Percentiles rank a stretch among this genome's conserved stretches.
Evolutionary conservation across 805 yeast genomes (phyloP).

Genomic region (Sugiyamaella valdiviana): DNA sequence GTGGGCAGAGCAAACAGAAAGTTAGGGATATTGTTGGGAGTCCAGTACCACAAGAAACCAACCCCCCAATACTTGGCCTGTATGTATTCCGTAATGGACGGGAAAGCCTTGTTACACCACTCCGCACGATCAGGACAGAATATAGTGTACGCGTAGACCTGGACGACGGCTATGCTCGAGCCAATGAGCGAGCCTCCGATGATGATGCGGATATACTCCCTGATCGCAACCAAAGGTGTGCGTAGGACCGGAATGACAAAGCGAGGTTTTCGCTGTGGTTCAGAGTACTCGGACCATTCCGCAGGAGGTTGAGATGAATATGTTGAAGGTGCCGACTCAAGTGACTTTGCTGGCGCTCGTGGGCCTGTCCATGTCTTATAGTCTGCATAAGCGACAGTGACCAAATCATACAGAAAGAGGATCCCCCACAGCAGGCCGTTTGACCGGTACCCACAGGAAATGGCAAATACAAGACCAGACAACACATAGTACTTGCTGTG

Average conservation of each 20-base stretch:
- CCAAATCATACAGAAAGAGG: constrained; percentile 54
- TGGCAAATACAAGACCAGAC: constrained; percentile 50
- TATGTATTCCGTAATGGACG: constrained; percentile 61
- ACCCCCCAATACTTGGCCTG: constrained; percentile 79
- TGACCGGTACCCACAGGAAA: constrained; percentile 62
- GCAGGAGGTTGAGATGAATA: background rate
- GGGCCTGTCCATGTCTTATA: background rate
- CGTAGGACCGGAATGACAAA: background rate
- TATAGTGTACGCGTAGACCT: constrained; percentile 45
- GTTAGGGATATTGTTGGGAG: constrained; percentile 71
- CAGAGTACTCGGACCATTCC: background rate
- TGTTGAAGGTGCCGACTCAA: background rate
- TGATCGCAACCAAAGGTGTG: background rate
- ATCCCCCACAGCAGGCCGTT: constrained; percentile 72
- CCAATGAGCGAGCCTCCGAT: constrained; percentile 55
- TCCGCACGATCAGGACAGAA: constrained; percentile 65
- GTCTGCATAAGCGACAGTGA: constrained; percentile 14
- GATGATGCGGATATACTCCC: constrained; percentile 22
- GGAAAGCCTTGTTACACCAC: constrained; percentile 63
- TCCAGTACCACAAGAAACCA: constrained; percentile 83
- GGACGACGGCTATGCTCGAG: constrained; percentile 40
- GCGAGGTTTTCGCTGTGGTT: background rate
- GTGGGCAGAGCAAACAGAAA: constrained; percentile 73
- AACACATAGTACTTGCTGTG: constrained; percentile 38
- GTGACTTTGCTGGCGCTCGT: background rate